Percentiles rank a stretch among this genome's conserved stretches.
Conservation (phyloP, 2,329 filamentous ascomycete genomes). For the Rutstroemia sp. region DNA sequence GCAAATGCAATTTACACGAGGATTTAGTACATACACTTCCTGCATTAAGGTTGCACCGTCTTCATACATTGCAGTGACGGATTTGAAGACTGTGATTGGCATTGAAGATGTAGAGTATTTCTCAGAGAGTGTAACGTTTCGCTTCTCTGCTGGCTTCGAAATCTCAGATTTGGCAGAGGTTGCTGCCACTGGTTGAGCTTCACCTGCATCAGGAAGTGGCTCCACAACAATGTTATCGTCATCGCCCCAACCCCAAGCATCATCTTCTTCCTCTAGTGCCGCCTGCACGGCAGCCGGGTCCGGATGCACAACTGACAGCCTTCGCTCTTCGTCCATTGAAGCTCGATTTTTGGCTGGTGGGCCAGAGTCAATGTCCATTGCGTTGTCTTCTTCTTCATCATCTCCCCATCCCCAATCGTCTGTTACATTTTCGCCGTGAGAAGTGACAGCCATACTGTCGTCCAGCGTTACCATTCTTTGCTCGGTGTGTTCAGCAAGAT, state of each 20-base stretch:
- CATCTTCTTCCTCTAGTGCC: conserved; percentile 31
- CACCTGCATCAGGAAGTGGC: conserved; percentile 20
- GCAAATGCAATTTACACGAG: too few species aligned
- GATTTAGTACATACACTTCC: conserved; percentile 33
- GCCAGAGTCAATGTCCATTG: conserved; percentile 1
- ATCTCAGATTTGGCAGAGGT: not conserved
- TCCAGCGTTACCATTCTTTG: conserved; percentile 66
- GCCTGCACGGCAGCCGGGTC: conserved; percentile 16
- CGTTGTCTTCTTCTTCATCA: conserved; percentile 42
- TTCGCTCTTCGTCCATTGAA: conserved; percentile 19
- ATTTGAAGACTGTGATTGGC: conserved; percentile 66
- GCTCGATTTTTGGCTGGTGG: conserved; percentile 17
- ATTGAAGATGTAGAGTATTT: conserved; percentile 84
- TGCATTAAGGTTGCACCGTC: conserved; percentile 54
- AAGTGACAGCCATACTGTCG: conserved; percentile 57
- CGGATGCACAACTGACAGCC: conserved; percentile 4
- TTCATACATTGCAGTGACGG: conserved; percentile 53
- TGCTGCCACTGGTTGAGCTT: not conserved
- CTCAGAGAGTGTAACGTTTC: conserved; percentile 72
- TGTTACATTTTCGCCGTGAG: conserved; percentile 38
- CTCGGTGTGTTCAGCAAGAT: conserved; percentile 74
- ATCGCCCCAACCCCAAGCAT: conserved; percentile 77
- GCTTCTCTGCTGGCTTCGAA: conserved; percentile 7
- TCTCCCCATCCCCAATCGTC: conserved; percentile 71
- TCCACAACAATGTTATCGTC: conserved; percentile 43